Evolutionary conservation across 768 basidiomycete genomes (phyloP), one percentile per base, ranked within the genome.

Genomic region (Boletus huronensis): DNA sequence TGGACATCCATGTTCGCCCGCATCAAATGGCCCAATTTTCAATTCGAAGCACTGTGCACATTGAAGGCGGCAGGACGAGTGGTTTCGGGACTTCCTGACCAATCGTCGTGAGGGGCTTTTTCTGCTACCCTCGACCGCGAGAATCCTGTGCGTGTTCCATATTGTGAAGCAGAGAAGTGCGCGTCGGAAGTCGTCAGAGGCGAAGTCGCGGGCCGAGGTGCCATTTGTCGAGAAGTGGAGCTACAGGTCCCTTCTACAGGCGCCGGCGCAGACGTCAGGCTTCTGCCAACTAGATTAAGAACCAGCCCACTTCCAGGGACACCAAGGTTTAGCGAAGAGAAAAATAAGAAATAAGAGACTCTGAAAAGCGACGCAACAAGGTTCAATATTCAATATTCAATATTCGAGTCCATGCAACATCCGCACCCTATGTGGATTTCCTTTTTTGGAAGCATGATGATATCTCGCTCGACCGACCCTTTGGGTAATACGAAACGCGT

Each of bases 71-170:
- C 63, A 52, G 42, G 40, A 40, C 21, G 49, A 42, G 38, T 49
- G 38, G 17, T 26, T 41, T 45, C 3, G 26, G 3, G 16, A 31
- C 58, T 66, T 61, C 62, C 52, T 29, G 54, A 49, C 62, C 66
- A 69, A 69, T 68, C 55, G 47, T 57, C 52, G 39, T 17, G 2
- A 9, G 13, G 38, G 35, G 7, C n/a, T 35, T 40, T 43, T 44
- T 29, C 46, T 43, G 39, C 39, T 61, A 43, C 67, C 67, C 67
- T 69, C 61, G 49, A 67, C 67, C 67, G 48, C 68, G 60, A 54
- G 9, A 14, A 67, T 61, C 67, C 67, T 68, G 67, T 68, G 65
- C 65, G 51, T 48, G 59, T 67, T 66, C 61, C 59, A 63, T 60
- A 64, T 58, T 16, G 59, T 58, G 48, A 61, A 53, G 54, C 43